Conservation (phyloP, 2,329 filamentous ascomycete genomes). For the Aspergillus ustus region DNA sequence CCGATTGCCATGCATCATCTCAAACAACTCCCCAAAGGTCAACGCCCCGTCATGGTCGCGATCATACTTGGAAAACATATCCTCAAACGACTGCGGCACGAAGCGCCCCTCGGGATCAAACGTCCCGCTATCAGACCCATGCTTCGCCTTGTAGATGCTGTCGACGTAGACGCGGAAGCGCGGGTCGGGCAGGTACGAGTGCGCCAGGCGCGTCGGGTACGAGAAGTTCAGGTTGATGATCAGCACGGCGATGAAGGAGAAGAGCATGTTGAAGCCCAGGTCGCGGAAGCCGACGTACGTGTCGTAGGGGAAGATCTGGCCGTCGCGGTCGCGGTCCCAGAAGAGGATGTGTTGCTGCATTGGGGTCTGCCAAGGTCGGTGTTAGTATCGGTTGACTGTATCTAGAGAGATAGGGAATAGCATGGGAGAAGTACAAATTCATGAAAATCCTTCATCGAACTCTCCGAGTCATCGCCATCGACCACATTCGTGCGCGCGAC, state of each 20-base stretch:
- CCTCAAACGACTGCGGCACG: slow-evolving; percentile 53
- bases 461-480: slow-evolving; percentile 9
- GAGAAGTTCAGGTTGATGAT: slow-evolving; percentile 51
- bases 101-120: slow-evolving; percentile 54
- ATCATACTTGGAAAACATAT: slow-evolving; percentile 54
- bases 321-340: slow-evolving; percentile 50
- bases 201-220: slow-evolving; percentile 48
- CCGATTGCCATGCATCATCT: slow-evolving; percentile 49
- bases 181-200: slow-evolving; percentile 43
- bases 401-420: not conserved
- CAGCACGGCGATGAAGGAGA: slow-evolving; percentile 46
- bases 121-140: slow-evolving; percentile 40
- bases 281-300: slow-evolving; percentile 48
- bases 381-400: not conserved
- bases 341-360: slow-evolving; percentile 50
- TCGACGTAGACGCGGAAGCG: slow-evolving; percentile 45
- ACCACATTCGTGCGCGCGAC: slow-evolving; percentile 13
- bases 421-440: slow-evolving; percentile 8
- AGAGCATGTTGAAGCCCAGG: slow-evolving; percentile 46
- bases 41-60: slow-evolving; percentile 43
- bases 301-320: slow-evolving; percentile 46
- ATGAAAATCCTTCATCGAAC: slow-evolving; percentile 8
- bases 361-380: slow-evolving; percentile 29
- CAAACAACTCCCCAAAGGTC: slow-evolving; percentile 43
- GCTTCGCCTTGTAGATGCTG: slow-evolving; percentile 49